These are phyloP conservation scores for Trichoderma sp. DNA, from an alignment of 2,329 filamentous ascomycete species.

Conservation along the genomic window DNA sequence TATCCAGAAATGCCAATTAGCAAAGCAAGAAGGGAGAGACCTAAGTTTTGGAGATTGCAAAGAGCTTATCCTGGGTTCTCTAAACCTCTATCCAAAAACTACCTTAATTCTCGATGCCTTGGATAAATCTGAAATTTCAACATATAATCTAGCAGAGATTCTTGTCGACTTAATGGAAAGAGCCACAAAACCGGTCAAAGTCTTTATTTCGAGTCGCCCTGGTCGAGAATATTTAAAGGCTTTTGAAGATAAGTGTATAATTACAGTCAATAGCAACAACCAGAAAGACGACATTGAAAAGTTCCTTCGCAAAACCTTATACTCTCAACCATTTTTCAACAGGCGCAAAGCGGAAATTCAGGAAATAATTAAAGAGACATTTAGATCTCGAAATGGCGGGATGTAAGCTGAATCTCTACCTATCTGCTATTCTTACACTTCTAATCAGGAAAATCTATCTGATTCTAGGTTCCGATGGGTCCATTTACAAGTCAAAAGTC, in stretches of 20 bases:
- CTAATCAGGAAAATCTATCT: not conserved
- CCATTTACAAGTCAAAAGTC: conserved; percentile 22
- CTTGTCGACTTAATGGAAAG: conserved; percentile 12
- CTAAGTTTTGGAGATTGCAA: conserved; percentile 12
- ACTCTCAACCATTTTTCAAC: not conserved
- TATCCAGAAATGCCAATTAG: not conserved
- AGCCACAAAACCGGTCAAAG: conserved; percentile 21
- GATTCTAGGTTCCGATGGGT: conserved; percentile 26
- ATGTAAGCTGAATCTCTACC: not conserved
- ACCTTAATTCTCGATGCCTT: conserved; percentile 23
- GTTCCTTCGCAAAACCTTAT: conserved; percentile 17
- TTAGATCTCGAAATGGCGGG: not conserved
- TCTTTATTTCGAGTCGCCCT: conserved; percentile 23
- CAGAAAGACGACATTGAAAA: conserved; percentile 25
- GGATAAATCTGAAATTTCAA: conserved; percentile 23
- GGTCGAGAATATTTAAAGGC: conserved; percentile 15
- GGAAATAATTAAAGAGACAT: not conserved
- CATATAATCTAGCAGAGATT: conserved; percentile 17
- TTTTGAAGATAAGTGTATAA: conserved; percentile 3
- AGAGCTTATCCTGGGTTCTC: conserved; percentile 16
- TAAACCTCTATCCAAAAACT: conserved; percentile 17
- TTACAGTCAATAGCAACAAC: conserved; percentile 17
- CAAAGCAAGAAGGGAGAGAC: not conserved
- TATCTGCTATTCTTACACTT: not conserved
- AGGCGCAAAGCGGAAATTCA: not conserved